Evolutionary conservation across 345 rosid species (phyloP).

Genomic region (Schrenkiella parvula): DNA sequence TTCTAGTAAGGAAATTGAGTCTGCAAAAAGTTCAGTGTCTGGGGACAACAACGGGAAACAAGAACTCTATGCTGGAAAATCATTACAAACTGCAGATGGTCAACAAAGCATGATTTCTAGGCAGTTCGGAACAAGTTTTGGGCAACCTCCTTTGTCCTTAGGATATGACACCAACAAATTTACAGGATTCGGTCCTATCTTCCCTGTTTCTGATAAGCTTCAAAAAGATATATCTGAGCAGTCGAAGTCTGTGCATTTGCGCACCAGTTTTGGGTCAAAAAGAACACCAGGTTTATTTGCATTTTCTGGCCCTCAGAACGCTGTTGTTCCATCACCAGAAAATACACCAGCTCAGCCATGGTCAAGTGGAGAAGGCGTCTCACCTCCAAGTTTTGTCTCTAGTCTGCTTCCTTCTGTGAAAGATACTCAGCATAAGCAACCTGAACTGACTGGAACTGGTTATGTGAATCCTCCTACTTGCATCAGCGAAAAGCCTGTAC

Average conservation of each 20-base stretch:
- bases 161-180: conserved; percentile 38
- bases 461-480: conserved; percentile 33
- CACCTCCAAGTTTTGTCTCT: conserved; percentile 33
- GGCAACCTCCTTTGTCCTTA: conserved; percentile 37
- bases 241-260: conserved; percentile 27
- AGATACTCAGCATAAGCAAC: conserved; percentile 32
- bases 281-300: conserved; percentile 30
- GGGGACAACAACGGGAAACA: conserved; percentile 34
- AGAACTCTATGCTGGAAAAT: conserved; percentile 28
- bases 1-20: conserved; percentile 22
- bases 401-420: conserved; percentile 33
- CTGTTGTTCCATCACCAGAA: conserved; percentile 38
- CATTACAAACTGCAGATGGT: conserved; percentile 30
- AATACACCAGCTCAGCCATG: conserved; percentile 42
- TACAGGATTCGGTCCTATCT: conserved; percentile 33
- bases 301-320: conserved; percentile 34
- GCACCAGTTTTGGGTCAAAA: conserved; percentile 34
- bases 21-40: conserved; percentile 28
- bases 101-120: conserved; percentile 33
- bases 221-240: conserved; percentile 29
- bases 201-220: conserved; percentile 38
- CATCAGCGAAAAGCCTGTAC: conserved; percentile 41
- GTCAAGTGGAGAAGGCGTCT: conserved; percentile 38
- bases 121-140: conserved; percentile 37
- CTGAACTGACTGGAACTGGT: conserved; percentile 32